A percentile compares a stretch with the other conserved stretches of the same genome.
phyloP scores from a whole-genome alignment of 1,284 basidiomycete species.

The Malassezia dermatis region DNA sequence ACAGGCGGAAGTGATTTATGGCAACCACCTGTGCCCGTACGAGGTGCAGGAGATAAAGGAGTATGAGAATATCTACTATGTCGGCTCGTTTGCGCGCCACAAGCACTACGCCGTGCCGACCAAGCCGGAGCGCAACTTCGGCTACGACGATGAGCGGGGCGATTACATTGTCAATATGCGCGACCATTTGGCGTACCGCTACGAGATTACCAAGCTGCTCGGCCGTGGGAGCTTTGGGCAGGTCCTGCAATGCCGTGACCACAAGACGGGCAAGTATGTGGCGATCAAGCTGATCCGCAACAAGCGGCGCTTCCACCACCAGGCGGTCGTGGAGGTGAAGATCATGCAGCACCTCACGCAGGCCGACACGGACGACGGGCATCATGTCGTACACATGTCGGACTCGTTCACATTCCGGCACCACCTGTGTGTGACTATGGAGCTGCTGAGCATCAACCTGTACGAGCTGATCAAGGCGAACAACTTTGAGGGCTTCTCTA shows the following conservation, averaged over 20 bases:
- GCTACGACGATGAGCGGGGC: conserved; percentile 95
- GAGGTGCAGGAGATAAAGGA: conserved; percentile 87
- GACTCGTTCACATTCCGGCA: conserved; percentile 97
- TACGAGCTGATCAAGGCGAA: conserved; percentile 99
- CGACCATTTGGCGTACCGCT: conserved; percentile 91
- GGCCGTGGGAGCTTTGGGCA: conserved; percentile 99
- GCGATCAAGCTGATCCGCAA: conserved; percentile 99
- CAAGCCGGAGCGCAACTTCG: conserved; percentile 72
- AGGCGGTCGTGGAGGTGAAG: conserved; percentile 96
- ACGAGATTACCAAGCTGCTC: conserved; percentile 80
- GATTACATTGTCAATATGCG: conserved; percentile 83
- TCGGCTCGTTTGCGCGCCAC: conserved; percentile 53
- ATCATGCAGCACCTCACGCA: conserved; percentile 89
- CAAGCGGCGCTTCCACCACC: conserved; percentile 98
- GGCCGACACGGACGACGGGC: conserved; percentile 96
- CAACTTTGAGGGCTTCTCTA: conserved; percentile 92
- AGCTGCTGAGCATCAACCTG: conserved; percentile 92
- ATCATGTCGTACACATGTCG: conserved; percentile 95
- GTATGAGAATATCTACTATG: conserved; percentile 71
- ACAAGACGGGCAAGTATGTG: conserved; percentile 88
- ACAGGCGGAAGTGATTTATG: conserved; percentile 50
- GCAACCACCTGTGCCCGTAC: conserved; percentile 53
- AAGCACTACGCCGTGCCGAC: conserved; percentile 52
- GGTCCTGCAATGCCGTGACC: conserved; percentile 88
- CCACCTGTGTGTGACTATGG: conserved; percentile 96